phyloP scores from a whole-genome alignment of 495 filamentous ascomycete genomes.

The Penicillium turbatum region DNA sequence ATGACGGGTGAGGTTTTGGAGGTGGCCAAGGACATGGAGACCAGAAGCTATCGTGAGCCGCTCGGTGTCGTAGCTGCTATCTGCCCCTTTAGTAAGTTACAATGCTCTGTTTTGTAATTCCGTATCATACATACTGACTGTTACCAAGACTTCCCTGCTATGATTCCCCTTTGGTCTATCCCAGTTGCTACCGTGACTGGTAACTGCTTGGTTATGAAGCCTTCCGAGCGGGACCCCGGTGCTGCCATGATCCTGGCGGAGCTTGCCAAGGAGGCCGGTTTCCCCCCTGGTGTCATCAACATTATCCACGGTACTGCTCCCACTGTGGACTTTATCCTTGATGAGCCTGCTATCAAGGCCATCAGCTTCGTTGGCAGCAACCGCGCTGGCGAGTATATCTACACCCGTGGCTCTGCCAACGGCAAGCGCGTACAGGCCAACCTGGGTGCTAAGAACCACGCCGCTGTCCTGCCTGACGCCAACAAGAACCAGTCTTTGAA shows the following conservation, averaged over 20 bases:
- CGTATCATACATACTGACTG: constrained; percentile 13
- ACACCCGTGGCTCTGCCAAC: constrained; percentile 80
- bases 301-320: constrained; percentile 86
- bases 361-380: constrained; percentile 96
- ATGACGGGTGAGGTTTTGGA: constrained; percentile 92
- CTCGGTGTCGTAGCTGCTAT: constrained; percentile 94
- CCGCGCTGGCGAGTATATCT: constrained; percentile 97
- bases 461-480: constrained; percentile 88
- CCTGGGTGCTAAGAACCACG: constrained; percentile 97
- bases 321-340: constrained; percentile 96
- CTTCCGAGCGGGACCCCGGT: constrained; percentile 96
- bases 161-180: constrained; percentile 98
- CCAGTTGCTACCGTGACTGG: constrained; percentile 92
- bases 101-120: background rate
- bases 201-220: constrained; percentile 93
- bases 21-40: constrained; percentile 99
- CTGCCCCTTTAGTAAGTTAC: constrained; percentile 88
- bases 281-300: constrained; percentile 92
- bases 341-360: constrained; percentile 96
- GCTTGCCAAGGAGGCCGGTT: constrained; percentile 83
- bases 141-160: constrained; percentile 85
- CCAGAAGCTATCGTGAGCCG: constrained; percentile 85
- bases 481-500: constrained; percentile 98
- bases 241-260: constrained; percentile 98
- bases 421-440: constrained; percentile 96